Conservation (phyloP, 2,329 filamentous ascomycete species). For the Gnomoniopsis smithogilvyi region DNA sequence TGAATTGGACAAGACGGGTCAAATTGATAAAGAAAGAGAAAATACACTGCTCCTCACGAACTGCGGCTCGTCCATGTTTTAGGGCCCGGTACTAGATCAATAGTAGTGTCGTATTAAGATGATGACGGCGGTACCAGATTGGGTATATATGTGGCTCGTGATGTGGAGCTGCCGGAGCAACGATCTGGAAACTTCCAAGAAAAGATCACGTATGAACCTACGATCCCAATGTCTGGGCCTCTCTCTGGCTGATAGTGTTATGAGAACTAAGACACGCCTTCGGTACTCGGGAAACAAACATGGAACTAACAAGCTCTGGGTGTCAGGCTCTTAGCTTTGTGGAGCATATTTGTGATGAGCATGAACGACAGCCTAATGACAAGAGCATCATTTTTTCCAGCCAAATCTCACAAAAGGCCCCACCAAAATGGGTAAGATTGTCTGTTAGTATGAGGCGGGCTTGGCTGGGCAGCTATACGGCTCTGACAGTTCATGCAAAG, state of each 20-base stretch:
- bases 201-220: not conserved
- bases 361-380: not conserved
- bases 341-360: not conserved
- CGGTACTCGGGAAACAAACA: not conserved
- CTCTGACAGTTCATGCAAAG: not conserved
- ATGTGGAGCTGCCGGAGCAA: not conserved
- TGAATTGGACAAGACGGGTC: not conserved
- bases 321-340: not conserved
- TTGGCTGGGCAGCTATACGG: not conserved
- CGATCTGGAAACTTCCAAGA: not conserved
- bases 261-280: not conserved
- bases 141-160: not conserved
- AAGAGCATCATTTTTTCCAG: not conserved
- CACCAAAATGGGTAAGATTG: not conserved
- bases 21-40: not conserved
- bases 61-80: not conserved
- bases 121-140: not conserved
- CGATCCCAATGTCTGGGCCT: not conserved
- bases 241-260: not conserved
- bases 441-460: not conserved
- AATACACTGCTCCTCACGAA: not conserved
- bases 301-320: not conserved
- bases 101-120: not conserved
- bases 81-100: not conserved
- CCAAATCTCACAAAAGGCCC: not conserved